Base-by-base conservation (phyloP, 129 eudicot genomes). In the Helichrysum umbraculigerum region DNA sequence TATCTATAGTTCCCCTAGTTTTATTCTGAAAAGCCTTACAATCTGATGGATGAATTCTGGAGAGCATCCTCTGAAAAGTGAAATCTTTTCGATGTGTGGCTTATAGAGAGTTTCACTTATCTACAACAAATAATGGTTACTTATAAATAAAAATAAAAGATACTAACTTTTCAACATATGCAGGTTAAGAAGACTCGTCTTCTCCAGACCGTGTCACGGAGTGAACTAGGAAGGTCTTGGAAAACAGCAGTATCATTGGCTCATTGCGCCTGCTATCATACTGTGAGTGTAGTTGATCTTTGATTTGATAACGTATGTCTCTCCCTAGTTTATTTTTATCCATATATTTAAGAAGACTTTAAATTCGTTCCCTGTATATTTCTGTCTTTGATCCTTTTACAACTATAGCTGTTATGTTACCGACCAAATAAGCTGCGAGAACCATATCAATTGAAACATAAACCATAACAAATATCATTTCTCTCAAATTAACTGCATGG, bases 381-480 rank as follows among this genome's bases (percentile, higher is more conserved):
- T 20, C 57, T 0, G 57, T 42, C 58, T 41, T 22, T 20, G 58
- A 39, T 39, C 73, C 57, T 68, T 68, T 68, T 4, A 39, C 73
- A 39, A 68, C 33, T 44, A 39, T 76, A 22, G 98, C 98, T 67
- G 98, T 91, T 86, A 94, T 91, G 81, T 91, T 94, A 91, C 98
- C 98, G 34, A 89, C 87, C 91, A 94, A 88, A 78, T 94, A 94
- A 61, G 98, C 98, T 68, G 93, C 92, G 32, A 94, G 84, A 83
- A 94, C 77, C 98, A 94, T 94, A 64, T 94, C 97, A 59, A 91
- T 91, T 3, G 98, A 94, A 73, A 91, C 96, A 66, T 89, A 94
- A 63, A 89, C 62, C 97, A 91, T 91, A 9, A 94, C 73, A 77
- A 94, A 94, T 81, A 94, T 83, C 98, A 94, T 94, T 76, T 94